phyloP scores from a whole-genome alignment of 1,139 yeast species.

The Zygosaccharomyces sapae region DNA sequence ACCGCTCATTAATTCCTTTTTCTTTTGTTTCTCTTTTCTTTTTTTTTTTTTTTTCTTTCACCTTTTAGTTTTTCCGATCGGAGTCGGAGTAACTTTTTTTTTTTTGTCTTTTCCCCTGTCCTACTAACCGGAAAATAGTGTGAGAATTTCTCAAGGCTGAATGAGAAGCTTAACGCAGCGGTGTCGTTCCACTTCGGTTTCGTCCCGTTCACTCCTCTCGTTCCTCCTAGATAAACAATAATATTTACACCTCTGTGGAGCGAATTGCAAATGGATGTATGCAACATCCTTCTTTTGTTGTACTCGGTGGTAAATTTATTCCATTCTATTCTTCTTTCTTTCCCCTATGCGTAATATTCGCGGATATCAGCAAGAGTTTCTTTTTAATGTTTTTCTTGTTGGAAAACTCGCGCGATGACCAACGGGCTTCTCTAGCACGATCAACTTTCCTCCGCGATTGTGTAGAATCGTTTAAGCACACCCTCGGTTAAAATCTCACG shows the following conservation, averaged over 20 bases:
- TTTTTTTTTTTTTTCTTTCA: too few species aligned
- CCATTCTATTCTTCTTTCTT: not conserved
- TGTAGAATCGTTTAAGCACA: not conserved
- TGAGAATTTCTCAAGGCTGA: not conserved
- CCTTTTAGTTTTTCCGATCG: conserved; percentile 1
- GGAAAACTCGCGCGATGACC: conserved; percentile 7
- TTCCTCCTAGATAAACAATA: too few species aligned
- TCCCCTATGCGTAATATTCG: not conserved
- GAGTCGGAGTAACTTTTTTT: not conserved
- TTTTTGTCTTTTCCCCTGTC: too few species aligned
- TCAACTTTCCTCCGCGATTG: not conserved
- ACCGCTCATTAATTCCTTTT: conserved; percentile 4
- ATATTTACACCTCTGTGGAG: too few species aligned
- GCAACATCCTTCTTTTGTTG: too few species aligned
- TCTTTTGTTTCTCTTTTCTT: too few species aligned
- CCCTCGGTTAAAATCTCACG: not conserved
- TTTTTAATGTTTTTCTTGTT: not conserved
- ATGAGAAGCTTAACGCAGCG: too few species aligned
- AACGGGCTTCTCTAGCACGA: not conserved
- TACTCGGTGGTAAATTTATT: too few species aligned
- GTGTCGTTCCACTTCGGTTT: too few species aligned
- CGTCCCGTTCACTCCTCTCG: too few species aligned
- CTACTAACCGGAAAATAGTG: not conserved
- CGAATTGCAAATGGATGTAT: too few species aligned
- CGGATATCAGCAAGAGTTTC: not conserved